Conservation (phyloP, 2,329 filamentous ascomycete genomes). For the Didymellaceae sp. region DNA sequence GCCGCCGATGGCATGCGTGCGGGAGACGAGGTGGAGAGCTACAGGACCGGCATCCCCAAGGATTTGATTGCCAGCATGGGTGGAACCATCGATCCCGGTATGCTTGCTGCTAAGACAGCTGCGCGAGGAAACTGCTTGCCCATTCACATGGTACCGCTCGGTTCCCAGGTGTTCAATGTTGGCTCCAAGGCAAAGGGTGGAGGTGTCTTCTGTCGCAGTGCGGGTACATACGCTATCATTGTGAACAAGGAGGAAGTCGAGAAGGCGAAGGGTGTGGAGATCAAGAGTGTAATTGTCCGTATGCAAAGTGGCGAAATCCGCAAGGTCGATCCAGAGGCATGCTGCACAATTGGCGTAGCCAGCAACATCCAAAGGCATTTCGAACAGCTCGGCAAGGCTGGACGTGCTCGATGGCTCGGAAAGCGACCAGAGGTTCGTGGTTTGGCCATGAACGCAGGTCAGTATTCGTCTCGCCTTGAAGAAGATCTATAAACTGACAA, state of each 20-base stretch:
- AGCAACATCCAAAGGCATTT: slow-evolving; percentile 95
- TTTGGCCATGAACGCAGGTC: slow-evolving; percentile 96
- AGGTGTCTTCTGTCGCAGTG: slow-evolving; percentile 92
- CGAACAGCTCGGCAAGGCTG: slow-evolving; percentile 90
- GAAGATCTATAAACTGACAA: slow-evolving; percentile 18
- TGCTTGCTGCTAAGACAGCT: slow-evolving; percentile 91
- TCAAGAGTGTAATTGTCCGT: slow-evolving; percentile 81
- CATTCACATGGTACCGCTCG: slow-evolving; percentile 92
- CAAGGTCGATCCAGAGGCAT: slow-evolving; percentile 87
- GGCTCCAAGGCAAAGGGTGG: slow-evolving; percentile 74
- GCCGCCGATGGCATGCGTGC: slow-evolving; percentile 93
- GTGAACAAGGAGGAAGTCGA: slow-evolving; percentile 83
- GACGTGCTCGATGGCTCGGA: slow-evolving; percentile 89
- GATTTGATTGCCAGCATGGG: slow-evolving; percentile 92
- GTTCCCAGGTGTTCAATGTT: slow-evolving; percentile 91
- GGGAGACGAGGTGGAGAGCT: slow-evolving; percentile 92
- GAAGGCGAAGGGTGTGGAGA: slow-evolving; percentile 64
- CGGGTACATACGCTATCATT: slow-evolving; percentile 88
- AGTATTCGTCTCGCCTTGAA: slow-evolving; percentile 11
- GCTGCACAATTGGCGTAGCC: slow-evolving; percentile 90
- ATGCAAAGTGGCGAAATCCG: slow-evolving; percentile 93
- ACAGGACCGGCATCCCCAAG: slow-evolving; percentile 84
- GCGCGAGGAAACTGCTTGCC: slow-evolving; percentile 95
- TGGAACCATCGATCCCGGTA: slow-evolving; percentile 89
- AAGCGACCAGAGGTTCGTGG: slow-evolving; percentile 95